Base-by-base conservation (phyloP, 2,329 filamentous ascomycete genomes). In the Exophiala sideris region DNA sequence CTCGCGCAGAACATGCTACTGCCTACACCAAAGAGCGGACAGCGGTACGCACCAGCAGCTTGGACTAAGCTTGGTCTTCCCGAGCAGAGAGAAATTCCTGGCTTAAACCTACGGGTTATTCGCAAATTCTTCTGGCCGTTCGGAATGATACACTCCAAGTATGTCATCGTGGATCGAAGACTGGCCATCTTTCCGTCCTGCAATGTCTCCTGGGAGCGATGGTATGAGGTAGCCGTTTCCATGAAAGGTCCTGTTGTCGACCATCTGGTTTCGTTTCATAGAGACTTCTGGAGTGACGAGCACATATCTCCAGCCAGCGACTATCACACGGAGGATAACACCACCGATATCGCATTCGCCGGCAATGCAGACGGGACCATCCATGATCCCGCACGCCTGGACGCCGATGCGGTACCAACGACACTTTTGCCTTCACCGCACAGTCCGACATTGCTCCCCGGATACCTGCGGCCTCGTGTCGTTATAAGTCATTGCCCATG, bases 61-160 rank as follows among this genome's bases (percentile, higher is more conserved):
- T 94, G 88, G 88, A 59, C 67, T 1, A 77, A 76, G 51, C 74
- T 94, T 1, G 86, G 87, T 0, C 73, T 94, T 3, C 87, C 88
- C 0, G 66, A 74, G 1, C 72, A 77, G 3, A 70, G 75, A 5
- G 74, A 79, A 33, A 73, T 82, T 3, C 76, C 72, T 0, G 82
- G 82, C 2, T 78, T 95, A 14, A 80, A 91, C 48, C 65, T 95
- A 33, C 74, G 78, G 0, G 81, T 91, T 52, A 91, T 90, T 73
- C 89, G 84, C 58, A 75, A 92, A 6, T 95, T 95, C 69, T 83
- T 92, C 58, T 75, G 85, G 2, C 89, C 89, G 0, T 84, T 94
- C 56, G 89, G 88, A 64, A 86, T 95, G n/a, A 88, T 94, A 83
- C 89, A 95, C 66, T 86, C 89, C 0, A 95, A 95, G 65, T 92